Percentiles rank a stretch among this genome's conserved stretches.
Evolutionary conservation across 2,329 filamentous ascomycete species (phyloP).

Genomic region (Aspergillus sp.): DNA sequence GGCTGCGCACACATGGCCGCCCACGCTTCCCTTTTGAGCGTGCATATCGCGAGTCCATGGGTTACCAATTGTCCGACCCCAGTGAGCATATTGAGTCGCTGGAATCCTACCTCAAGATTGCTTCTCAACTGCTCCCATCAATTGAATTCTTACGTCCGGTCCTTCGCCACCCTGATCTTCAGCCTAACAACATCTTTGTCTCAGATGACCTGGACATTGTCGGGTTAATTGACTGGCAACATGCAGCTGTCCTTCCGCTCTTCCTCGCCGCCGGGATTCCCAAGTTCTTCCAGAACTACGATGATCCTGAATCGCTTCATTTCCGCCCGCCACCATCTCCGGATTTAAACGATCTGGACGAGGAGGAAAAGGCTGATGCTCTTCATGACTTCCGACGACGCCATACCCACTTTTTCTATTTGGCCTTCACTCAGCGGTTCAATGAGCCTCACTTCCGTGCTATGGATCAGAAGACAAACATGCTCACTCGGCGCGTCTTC

Average conservation of each 20-base stretch:
- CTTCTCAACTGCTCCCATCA: background rate
- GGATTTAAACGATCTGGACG: background rate
- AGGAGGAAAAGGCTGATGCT: background rate
- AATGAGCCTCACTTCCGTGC: conserved; percentile 10
- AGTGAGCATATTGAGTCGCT: conserved; percentile 3
- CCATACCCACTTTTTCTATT: conserved; percentile 13
- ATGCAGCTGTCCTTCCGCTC: conserved; percentile 35
- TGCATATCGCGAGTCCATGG: conserved; percentile 5
- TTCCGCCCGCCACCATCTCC: background rate
- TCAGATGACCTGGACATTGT: conserved; percentile 31
- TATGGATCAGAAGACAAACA: conserved; percentile 2
- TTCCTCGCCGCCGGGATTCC: conserved; percentile 41
- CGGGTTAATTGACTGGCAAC: conserved; percentile 46
- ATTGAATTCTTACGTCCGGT: background rate
- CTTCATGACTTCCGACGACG: conserved; percentile 6
- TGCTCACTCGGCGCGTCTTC: conserved; percentile 6
- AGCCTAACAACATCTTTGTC: conserved; percentile 21
- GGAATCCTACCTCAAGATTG: conserved; percentile 6
- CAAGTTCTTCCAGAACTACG: conserved; percentile 40
- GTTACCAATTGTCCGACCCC: background rate
- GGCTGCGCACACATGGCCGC: conserved; percentile 1
- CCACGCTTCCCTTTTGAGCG: conserved; percentile 4
- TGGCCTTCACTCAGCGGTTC: conserved; percentile 4
- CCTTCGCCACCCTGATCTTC: conserved; percentile 6
- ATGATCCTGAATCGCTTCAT: conserved; percentile 2